Base-by-base conservation (phyloP, 2,329 filamentous ascomycete genomes). In the Orbilia quercus region DNA sequence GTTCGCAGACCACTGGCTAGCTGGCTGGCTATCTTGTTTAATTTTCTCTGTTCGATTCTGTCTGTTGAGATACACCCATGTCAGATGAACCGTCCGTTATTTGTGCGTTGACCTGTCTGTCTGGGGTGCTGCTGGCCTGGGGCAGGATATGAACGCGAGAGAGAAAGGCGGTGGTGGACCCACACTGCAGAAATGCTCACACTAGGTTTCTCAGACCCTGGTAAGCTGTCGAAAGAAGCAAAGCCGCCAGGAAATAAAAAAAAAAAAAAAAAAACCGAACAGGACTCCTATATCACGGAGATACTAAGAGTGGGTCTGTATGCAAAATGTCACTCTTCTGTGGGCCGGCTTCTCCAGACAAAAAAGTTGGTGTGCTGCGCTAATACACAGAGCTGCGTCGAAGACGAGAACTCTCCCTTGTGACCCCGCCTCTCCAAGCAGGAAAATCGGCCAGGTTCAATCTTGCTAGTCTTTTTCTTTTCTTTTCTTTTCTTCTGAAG, bases 141-240 rank as follows among this genome's bases (percentile, higher is more conserved):
- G 66, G 65, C n/a, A n/a, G n/a, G n/a, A n/a, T n/a, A n/a, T n/a
- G n/a, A n/a, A n/a, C n/a, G 45, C 44, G 34, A 34, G 31, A 53
- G 51, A n/a, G n/a, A n/a, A n/a, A n/a, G n/a, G n/a, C n/a, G n/a
- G n/a, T n/a, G n/a, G 67, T 59, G 67, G 67, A 57, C 63, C 67
- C 67, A 64, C 59, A 58, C 23, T 58, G 59, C 59, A 64, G 67
- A 72, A 51, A 72, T n/a, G 65, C 67, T 72, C 67, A 72, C 70
- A 65, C 63, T 63, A 64, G 51, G 69, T 66, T 57, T 66, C 55
- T 67, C 73, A 71, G 76, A 64, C 73, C 76, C 63, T 73, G 73
- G 66, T 73, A 71, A 66, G 67, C 42, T 31, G 60, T 48, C 36
- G 45, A 64, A n/a, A 66, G 63, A 60, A 70, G 54, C 62, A 62